Conservation (phyloP, 257 asterid genomes). For the Rauvolfia tetraphylla region DNA sequence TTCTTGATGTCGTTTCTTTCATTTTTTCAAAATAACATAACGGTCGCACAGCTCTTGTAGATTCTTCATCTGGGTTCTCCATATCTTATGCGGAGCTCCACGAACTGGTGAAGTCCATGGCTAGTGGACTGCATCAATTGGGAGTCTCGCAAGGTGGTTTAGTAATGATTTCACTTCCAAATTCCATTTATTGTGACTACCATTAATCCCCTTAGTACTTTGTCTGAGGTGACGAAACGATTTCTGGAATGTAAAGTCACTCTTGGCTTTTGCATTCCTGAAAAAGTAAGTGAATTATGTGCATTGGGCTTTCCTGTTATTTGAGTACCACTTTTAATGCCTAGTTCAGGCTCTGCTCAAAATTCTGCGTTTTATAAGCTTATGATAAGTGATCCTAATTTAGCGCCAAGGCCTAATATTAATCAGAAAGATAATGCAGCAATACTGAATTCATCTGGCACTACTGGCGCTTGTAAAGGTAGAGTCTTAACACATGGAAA, state of each 20-base stretch:
- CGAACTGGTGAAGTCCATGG: conserved; percentile 58
- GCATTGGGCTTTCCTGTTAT: conserved; percentile 38
- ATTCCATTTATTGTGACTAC: conserved; percentile 56
- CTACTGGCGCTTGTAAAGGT: conserved; percentile 9
- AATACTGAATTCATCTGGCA: conserved; percentile 26
- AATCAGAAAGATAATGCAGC: conserved; percentile 63
- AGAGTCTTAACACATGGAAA: conserved; percentile 40
- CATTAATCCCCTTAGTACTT: conserved; percentile 62
- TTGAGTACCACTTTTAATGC: conserved; percentile 47
- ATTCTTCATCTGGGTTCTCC: conserved; percentile 58
- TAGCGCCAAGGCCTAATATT: conserved; percentile 56
- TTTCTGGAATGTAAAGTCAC: conserved; percentile 43
- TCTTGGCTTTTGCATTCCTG: conserved; percentile 40
- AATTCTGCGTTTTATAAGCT: conserved; percentile 36
- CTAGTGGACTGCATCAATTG: conserved; percentile 56
- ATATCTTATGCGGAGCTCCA: conserved; percentile 43
- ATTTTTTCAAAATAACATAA: conserved; percentile 55
- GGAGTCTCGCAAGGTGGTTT: conserved; percentile 68
- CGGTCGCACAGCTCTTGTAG: conserved; percentile 54
- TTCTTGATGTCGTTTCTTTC: conserved; percentile 66
- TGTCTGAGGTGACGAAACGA: conserved; percentile 55
- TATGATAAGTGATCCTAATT: conserved; percentile 46
- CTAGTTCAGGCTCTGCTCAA: conserved; percentile 13
- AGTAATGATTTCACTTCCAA: conserved; percentile 55
- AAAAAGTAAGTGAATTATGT: conserved; percentile 36